phyloP scores from a whole-genome alignment of 768 basidiomycete genomes.

The Tylopilus felleus region DNA sequence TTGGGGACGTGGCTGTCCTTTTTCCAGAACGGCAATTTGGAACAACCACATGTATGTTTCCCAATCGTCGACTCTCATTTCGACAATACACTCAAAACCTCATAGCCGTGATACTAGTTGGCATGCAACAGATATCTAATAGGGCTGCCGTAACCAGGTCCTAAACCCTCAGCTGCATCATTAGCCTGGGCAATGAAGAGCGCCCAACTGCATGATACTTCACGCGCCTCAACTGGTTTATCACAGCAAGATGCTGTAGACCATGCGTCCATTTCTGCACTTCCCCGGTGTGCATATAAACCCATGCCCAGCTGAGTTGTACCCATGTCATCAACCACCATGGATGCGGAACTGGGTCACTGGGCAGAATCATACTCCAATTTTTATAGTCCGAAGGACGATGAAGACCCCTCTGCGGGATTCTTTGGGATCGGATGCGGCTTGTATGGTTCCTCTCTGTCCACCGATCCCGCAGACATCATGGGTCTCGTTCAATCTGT shows the following conservation, averaged over 20 bases:
- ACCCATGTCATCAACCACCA: conserved; percentile 7
- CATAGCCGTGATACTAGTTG: conserved; percentile 21
- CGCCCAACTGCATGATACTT: neutral
- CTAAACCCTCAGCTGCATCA: neutral
- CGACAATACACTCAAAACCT: conserved; percentile 12
- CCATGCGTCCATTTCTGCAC: neutral
- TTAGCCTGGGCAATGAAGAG: neutral
- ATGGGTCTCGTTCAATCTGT: conserved; percentile 3
- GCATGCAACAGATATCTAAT: conserved; percentile 1
- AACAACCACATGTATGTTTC: conserved; percentile 1
- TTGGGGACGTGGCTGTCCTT: conserved; percentile 14
- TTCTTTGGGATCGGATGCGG: neutral
- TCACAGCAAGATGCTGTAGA: conserved; percentile 29
- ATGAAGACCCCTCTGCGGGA: neutral
- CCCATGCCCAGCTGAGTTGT: neutral
- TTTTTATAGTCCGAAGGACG: neutral
- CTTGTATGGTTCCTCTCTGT: neutral
- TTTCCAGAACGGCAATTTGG: conserved; percentile 16
- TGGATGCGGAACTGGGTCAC: conserved; percentile 5
- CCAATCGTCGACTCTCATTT: neutral
- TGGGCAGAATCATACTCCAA: conserved; percentile 8
- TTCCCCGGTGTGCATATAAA: conserved; percentile 12
- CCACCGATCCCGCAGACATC: neutral
- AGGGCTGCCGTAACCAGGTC: conserved; percentile 3
- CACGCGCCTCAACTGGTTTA: neutral